Base-by-base conservation (phyloP, 2,329 filamentous ascomycete genomes). In the Aspergillus uvarum region DNA sequence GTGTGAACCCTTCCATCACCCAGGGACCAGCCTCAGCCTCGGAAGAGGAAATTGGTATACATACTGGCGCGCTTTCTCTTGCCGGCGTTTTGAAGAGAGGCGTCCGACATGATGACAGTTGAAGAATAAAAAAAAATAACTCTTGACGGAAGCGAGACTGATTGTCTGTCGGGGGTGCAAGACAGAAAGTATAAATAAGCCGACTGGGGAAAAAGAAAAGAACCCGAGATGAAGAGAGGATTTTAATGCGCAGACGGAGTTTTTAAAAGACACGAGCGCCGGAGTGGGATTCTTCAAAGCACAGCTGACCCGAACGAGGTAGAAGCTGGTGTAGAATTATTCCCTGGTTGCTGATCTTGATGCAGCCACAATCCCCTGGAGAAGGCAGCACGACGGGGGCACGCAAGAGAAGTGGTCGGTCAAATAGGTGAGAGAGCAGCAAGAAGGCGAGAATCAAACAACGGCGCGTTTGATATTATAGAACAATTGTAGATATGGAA, bases 61-160 rank as follows among this genome's bases (percentile, higher is more conserved):
- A 65, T 72, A 76, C 74, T 74, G 63, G 74, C 72, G 62, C 74
- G 67, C 67, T 76, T 76, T 67, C 74, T 70, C 67, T 76, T 76
- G 44, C 74, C 74, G 42, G 72, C 71, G 5, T 61, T 61, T 65
- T 73, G 70, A 58, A 66, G 61, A 56, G 63, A 51, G 38, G 38
- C 38, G 47, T 74, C 72, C 14, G 74, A 75, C 74, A 76, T 76
- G 60, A 55, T 70, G 65, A 42, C 44, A 47, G 44, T 57, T 56
- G 56, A 31, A 44, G 26, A 29, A 29, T 10, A 6, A 29, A 6
- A 10, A 26, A 29, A 29, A 8, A 19, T n/a, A 31, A 35, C 49
- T 44, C 50, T 38, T 51, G 51, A 35, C 35, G n/a, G n/a, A 47
- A 35, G n/a, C 21, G 19, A 47, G 42, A 21, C 11, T 24, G 22